Conservation (phyloP, 805 yeast species). For the Yamadazyma kitorensis region DNA sequence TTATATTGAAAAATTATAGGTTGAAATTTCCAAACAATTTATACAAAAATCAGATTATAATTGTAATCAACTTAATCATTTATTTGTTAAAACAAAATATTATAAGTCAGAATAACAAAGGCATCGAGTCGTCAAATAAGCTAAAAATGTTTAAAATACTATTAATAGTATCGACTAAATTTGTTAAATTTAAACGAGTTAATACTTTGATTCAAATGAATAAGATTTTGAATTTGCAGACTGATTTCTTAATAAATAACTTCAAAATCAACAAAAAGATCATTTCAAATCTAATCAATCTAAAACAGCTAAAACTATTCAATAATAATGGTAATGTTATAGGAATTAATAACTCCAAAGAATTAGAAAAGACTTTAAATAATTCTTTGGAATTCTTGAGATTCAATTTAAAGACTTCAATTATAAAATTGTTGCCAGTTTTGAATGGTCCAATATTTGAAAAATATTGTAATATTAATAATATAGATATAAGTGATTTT, state of each 20-base stretch:
- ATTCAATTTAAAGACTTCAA: slow-evolving; percentile 26
- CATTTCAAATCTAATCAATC: slow-evolving; percentile 27
- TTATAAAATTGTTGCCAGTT: slow-evolving; percentile 26
- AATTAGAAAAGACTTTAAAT: slow-evolving; percentile 18
- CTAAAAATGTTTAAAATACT: slow-evolving; percentile 29
- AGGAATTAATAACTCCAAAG: neutral
- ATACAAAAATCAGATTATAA: slow-evolving; percentile 14
- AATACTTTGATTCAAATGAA: slow-evolving; percentile 21
- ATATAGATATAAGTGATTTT: slow-evolving; percentile 25
- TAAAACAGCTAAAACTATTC: slow-evolving; percentile 32
- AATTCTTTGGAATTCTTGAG: slow-evolving; percentile 26
- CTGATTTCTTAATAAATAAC: slow-evolving; percentile 29
- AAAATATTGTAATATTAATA: slow-evolving; percentile 38
- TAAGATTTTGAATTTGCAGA: slow-evolving; percentile 21
- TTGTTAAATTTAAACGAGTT: slow-evolving; percentile 24
- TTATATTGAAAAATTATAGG: slow-evolving; percentile 7
- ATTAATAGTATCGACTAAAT: slow-evolving; percentile 25
- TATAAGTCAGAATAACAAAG: neutral
- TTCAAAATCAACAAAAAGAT: slow-evolving; percentile 35
- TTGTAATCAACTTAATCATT: slow-evolving; percentile 24
- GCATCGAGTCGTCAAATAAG: slow-evolving; percentile 9
- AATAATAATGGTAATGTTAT: slow-evolving; percentile 11
- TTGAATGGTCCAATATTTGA: slow-evolving; percentile 38
- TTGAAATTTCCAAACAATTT: slow-evolving; percentile 10
- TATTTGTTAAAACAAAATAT: slow-evolving; percentile 23